Percentiles rank a stretch among this genome's conserved stretches.
Evolutionary conservation across 2,329 filamentous ascomycete genomes (phyloP).

Genomic region (Boeremia lycopersici): DNA sequence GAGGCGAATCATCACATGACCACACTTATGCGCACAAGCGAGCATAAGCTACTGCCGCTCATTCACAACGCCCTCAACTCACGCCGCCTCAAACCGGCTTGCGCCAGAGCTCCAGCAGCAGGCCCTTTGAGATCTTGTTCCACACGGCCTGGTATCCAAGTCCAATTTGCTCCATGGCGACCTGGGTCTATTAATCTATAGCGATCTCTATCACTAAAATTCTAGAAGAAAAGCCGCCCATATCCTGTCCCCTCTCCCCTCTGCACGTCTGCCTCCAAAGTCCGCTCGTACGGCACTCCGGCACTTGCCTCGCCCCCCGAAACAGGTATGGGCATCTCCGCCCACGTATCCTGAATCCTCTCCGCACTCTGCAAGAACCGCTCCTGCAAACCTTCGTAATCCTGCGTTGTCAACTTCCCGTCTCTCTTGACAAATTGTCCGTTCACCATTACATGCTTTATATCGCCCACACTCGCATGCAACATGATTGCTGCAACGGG

Average conservation of each 20-base stretch:
- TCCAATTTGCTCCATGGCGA: too few relatives aligned
- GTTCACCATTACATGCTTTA: conserved; percentile 58
- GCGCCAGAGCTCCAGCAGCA: too few relatives aligned
- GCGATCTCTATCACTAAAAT: too few relatives aligned
- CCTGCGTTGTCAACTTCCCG: conserved; percentile 41
- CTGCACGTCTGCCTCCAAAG: background rate
- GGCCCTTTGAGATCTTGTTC: too few relatives aligned
- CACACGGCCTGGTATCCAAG: too few relatives aligned
- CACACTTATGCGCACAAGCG: too few relatives aligned
- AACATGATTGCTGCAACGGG: conserved; percentile 63
- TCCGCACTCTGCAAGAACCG: background rate
- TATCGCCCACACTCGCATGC: conserved; percentile 60
- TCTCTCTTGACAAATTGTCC: conserved; percentile 58
- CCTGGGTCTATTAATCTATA: too few relatives aligned
- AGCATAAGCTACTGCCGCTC: too few relatives aligned
- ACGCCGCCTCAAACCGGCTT: too few relatives aligned
- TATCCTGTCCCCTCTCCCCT: background rate
- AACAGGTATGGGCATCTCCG: background rate
- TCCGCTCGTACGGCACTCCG: background rate
- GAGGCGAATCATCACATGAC: too few relatives aligned
- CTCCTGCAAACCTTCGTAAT: conserved; percentile 12
- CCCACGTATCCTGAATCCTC: background rate
- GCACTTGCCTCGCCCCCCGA: background rate
- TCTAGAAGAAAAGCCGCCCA: background rate
- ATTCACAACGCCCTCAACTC: too few relatives aligned